phyloP scores from a whole-genome alignment of 345 rosid genomes.

The Ceriops zippeliana region DNA sequence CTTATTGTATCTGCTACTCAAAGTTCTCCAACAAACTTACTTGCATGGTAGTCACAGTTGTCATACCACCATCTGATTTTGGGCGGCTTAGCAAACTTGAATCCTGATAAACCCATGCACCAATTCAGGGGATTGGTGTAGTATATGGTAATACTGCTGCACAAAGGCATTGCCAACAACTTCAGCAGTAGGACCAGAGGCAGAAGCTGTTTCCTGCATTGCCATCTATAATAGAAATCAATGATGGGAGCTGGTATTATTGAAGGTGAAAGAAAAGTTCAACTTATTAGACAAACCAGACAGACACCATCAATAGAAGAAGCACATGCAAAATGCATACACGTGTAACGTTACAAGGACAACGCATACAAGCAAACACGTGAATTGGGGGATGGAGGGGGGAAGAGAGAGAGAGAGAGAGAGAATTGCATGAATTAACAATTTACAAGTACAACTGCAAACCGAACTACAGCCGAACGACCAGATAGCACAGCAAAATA shows the following conservation, averaged over 20 bases:
- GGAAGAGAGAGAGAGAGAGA: neutral
- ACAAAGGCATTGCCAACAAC: constrained; percentile 61
- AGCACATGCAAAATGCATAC: neutral
- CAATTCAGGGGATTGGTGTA: constrained; percentile 34
- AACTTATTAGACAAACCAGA: neutral
- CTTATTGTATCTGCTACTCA: neutral
- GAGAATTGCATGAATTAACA: neutral
- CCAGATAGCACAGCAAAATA: neutral
- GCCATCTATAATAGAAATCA: constrained; percentile 45
- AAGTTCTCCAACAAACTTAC: constrained; percentile 34
- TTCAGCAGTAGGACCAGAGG: constrained; percentile 31
- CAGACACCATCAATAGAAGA: neutral
- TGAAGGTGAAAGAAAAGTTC: neutral
- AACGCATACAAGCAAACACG: neutral
- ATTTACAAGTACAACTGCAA: neutral
- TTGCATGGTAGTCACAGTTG: constrained; percentile 41
- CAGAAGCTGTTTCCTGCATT: constrained; percentile 48
- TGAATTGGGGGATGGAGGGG: neutral
- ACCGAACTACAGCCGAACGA: neutral
- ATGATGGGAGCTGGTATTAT: neutral
- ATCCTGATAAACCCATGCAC: constrained; percentile 62
- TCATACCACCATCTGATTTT: constrained; percentile 41
- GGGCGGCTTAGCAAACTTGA: constrained; percentile 52
- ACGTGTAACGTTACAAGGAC: neutral
- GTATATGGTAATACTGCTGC: constrained; percentile 46